These are phyloP conservation scores for Gaultheria prostrata DNA, from an alignment of 148 eudicot species.

Conservation along the genomic window DNA sequence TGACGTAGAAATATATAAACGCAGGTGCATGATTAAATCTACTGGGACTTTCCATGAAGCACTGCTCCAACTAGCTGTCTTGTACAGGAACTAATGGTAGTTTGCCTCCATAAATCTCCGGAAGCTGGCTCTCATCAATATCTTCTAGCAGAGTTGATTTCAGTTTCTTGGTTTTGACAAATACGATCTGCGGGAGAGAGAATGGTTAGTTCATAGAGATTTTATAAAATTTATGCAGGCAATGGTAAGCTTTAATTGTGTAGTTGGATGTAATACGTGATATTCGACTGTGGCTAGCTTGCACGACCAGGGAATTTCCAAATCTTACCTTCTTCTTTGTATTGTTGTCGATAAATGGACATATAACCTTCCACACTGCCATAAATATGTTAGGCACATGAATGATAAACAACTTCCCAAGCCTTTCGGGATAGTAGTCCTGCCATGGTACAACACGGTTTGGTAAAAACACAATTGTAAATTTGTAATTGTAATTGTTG, in stretches of 20 bases:
- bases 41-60: not conserved
- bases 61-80: constrained; percentile 25
- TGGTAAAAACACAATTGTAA: not conserved
- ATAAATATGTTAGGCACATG: constrained; percentile 69
- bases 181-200: constrained; percentile 50
- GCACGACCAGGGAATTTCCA: not conserved
- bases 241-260: not conserved
- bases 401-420: constrained; percentile 61
- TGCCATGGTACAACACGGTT: constrained; percentile 26
- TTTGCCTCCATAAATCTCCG: constrained; percentile 84
- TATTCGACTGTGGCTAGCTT: not conserved
- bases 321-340: constrained; percentile 68
- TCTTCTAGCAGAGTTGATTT: constrained; percentile 58
- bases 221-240: not conserved
- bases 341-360: constrained; percentile 73
- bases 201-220: not conserved
- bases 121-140: constrained; percentile 89
- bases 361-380: constrained; percentile 76
- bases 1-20: not conserved
- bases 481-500: not conserved
- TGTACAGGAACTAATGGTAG: constrained; percentile 58
- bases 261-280: not conserved
- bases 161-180: constrained; percentile 64
- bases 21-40: not conserved
- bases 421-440: constrained; percentile 90